Base-by-base conservation (phyloP, 1,284 basidiomycete genomes). In the Amylostereum areolatum region DNA sequence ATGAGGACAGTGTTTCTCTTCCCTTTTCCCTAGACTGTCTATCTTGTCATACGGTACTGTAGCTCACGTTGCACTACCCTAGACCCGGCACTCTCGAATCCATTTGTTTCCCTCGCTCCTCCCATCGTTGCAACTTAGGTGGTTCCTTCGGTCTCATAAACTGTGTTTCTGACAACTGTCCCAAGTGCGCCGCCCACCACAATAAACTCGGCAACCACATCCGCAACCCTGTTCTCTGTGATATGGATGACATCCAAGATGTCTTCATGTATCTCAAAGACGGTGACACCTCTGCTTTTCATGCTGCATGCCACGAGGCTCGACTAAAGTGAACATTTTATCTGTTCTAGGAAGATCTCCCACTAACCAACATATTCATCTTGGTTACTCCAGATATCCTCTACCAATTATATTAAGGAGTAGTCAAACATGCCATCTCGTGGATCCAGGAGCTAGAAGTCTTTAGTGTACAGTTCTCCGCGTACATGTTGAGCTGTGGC, bases 331-430 rank as follows among this genome's bases (percentile, higher is more conserved):
- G 45, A 4, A 33, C 59, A 7, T n/a, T 47, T 30, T 40, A 36
- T 8, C 68, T 66, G 0, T 70, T 70, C 52, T 71, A 66, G 66
- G 43, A 50, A 5, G 54, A 52, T 18, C 55, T 68, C n/a, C 66
- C 66, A 1, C 49, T 57, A 40, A 40, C 43, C 29, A 55, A 71
- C 52, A 65, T 69, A 25, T 60, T 60, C 46, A 27, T 25, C 2
- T 55, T 55, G 7, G 58, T 70, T n/a, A 64, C 65, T 2, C 69
- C 67, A 2, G 65, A 71, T 47, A 52, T 69, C 27, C 62, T 70
- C 1, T 67, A 71, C 46, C 67, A 70, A 47, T 57, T 69, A 0
- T 62, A 68, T 44, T 49, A 59, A 47, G 57, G 57, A 2, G 31
- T 59, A 25, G 39, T 41, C 39, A 41, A 53, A 52, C 44, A 49